phyloP scores from a whole-genome alignment of 78 protist species.

The Speleostelium caveatum region DNA sequence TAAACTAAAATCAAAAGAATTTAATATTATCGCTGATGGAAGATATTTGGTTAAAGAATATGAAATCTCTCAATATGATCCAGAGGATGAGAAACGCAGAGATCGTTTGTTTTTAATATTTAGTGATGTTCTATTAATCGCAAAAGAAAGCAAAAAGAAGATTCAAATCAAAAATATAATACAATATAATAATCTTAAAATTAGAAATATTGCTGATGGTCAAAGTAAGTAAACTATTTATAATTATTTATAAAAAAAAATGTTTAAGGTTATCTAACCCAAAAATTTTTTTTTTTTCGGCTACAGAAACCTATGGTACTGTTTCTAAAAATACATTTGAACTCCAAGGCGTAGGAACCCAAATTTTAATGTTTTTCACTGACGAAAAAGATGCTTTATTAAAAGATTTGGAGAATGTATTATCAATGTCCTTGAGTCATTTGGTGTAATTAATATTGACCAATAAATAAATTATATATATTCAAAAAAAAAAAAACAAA shows the following conservation, averaged over 20 bases:
- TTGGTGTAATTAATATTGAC: no score
- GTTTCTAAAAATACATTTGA: slow-evolving; percentile 59
- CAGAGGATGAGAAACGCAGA: slow-evolving; percentile 45
- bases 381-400: slow-evolving; percentile 56
- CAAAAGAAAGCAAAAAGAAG: slow-evolving; percentile 53
- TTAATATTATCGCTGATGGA: slow-evolving; percentile 12
- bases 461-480: no score
- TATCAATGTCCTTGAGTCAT: no score
- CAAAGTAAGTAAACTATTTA: slow-evolving; percentile 21
- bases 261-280: not conserved
- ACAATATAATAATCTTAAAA: not conserved
- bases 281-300: not conserved
- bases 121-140: slow-evolving; percentile 27
- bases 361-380: slow-evolving; percentile 53
- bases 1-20: slow-evolving; percentile 37
- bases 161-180: slow-evolving; percentile 27
- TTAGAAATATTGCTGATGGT: slow-evolving; percentile 39
- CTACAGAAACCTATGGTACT: slow-evolving; percentile 60
- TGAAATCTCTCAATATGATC: slow-evolving; percentile 21
- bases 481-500: no score
- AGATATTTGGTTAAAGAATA: slow-evolving; percentile 46
- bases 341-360: slow-evolving; percentile 48
- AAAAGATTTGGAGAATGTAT: slow-evolving; percentile 22
- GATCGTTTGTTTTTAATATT: slow-evolving; percentile 48
- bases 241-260: not conserved